Evolutionary conservation across 163 green algal genomes (phyloP).

Genomic region (Volvox carteri): DNA sequence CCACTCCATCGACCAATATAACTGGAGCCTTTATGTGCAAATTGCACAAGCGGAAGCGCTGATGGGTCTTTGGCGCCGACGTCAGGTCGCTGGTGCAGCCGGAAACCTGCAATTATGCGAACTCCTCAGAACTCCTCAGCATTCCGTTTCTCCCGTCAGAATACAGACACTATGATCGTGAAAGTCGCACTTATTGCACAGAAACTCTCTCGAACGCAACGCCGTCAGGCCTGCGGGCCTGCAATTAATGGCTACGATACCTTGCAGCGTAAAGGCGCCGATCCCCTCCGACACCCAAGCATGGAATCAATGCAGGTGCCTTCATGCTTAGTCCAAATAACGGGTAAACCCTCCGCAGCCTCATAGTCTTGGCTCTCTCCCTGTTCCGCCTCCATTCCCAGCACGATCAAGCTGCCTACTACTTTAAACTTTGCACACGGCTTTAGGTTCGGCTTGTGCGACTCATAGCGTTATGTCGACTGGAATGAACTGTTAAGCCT

Average conservation of each 20-base stretch:
- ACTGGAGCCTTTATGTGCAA: constrained; percentile 37
- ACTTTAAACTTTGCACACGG: no score
- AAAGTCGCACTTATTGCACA: no score
- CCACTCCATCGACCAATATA: constrained; percentile 28
- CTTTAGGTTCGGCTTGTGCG: no score
- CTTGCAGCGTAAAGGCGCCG: constrained; percentile 8
- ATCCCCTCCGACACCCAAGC: neutral
- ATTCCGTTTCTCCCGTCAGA: no score
- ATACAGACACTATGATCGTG: no score
- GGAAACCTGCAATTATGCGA: constrained; percentile 6
- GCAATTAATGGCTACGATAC: neutral
- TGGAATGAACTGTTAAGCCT: no score
- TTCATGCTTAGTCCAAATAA: neutral
- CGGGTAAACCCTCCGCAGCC: neutral
- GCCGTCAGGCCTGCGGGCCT: neutral
- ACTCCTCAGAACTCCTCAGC: no score
- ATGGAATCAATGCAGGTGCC: neutral
- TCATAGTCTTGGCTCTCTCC: neutral
- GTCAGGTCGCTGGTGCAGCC: constrained; percentile 6
- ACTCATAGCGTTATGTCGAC: no score
- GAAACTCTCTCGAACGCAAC: neutral
- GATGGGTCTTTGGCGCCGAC: constrained; percentile 31
- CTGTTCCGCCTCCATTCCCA: neutral
- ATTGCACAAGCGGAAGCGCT: constrained; percentile 52
- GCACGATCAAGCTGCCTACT: neutral